Base-by-base conservation (phyloP, 495 filamentous ascomycete genomes). In the Trichoderma parareesei region DNA sequence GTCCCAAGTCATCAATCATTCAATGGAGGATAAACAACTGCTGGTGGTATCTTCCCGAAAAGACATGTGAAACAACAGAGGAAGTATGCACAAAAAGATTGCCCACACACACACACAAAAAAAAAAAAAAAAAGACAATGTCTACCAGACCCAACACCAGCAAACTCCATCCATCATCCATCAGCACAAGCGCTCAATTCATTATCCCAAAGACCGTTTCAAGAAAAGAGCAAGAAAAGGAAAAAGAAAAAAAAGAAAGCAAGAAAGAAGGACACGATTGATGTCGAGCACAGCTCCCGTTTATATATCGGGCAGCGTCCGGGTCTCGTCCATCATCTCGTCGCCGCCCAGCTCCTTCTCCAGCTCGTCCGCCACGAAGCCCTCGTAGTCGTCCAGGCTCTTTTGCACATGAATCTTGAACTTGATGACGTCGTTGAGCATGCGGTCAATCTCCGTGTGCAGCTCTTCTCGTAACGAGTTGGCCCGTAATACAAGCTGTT, bases 361-460 rank as follows among this genome's bases (percentile, higher is more conserved):
- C 44, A 95, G 87, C 79, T 97, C 93, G 69, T 93, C 89, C 20
- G 90, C 89, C 4, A 94, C 90, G 71, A 97, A 95, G 61, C 84
- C 87, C 75, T 97, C 93, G 73, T 96, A 97, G 70, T 92, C 90
- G 74, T 96, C 92, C 43, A 98, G 78, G 63, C 85, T 87, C 75
- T 90, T 90, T 74, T 98, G 94, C 57, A 98, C 82, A 72, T 97
- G 94, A 64, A 98, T 87, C 78, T 98, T 98, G 87, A 98, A 98
- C 69, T 92, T 92, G 79, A 97, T 96, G 72, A 98, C 88, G 71
- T 97, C 93, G 77, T 97, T 95, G 68, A 98, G 77, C 86, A 97
- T 93, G 67, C 88, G 89, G 78, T 96, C 95, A 65, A 96, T 90
- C 73, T 96, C 94, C 13, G 92, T 95, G 71, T 98, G 94, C 16